These are phyloP conservation scores for Diversispora epigaea DNA, from an alignment of 192 early-diverging fungal genomes.

Conservation along the genomic window DNA sequence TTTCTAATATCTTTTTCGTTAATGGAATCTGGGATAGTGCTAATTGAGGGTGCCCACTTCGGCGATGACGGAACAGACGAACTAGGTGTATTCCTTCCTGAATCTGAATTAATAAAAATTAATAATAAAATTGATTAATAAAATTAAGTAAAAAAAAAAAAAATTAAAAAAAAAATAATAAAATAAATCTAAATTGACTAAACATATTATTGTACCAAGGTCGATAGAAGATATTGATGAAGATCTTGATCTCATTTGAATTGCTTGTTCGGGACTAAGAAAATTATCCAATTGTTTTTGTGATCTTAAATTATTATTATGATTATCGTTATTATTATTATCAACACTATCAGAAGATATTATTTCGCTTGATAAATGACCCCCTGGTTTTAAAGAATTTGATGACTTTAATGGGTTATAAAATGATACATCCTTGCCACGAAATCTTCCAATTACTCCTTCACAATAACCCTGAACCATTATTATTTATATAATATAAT, in stretches of 20 bases:
- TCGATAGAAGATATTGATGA: background rate
- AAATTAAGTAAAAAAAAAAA: too few relatives aligned
- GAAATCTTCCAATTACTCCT: constrained; percentile 53
- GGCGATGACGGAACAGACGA: too few relatives aligned
- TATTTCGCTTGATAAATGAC: background rate
- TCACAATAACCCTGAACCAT: constrained; percentile 54
- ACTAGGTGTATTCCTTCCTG: too few relatives aligned
- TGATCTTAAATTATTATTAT: background rate
- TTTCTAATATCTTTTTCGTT: too few relatives aligned
- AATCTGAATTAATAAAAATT: too few relatives aligned
- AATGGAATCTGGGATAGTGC: too few relatives aligned
- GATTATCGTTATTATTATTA: background rate
- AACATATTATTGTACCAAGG: background rate
- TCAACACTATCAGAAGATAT: background rate
- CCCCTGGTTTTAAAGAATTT: background rate
- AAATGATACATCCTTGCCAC: constrained; percentile 52
- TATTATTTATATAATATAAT: too few relatives aligned
- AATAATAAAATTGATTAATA: too few relatives aligned
- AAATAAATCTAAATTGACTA: too few relatives aligned
- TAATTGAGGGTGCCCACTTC: too few relatives aligned
- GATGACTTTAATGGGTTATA: constrained; percentile 1
- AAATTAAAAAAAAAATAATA: too few relatives aligned
- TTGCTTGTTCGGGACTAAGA: background rate
- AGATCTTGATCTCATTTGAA: background rate
- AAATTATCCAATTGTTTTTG: background rate